Conservation (phyloP, 768 basidiomycete genomes). For the Collybia sordida region DNA sequence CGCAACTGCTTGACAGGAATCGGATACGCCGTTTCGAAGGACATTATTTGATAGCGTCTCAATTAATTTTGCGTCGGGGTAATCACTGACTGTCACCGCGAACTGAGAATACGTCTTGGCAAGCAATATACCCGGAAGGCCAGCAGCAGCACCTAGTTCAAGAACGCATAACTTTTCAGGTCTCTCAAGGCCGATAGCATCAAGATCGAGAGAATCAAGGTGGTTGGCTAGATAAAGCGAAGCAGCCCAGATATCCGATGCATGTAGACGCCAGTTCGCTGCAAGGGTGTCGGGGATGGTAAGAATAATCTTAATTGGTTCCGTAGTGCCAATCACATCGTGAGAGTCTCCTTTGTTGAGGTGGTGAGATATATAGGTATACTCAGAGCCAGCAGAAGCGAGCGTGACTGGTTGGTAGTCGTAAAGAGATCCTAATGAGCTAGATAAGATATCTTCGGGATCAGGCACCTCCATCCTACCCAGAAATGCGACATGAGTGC, state of each 20-base stretch:
- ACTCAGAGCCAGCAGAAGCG: slow-evolving; percentile 52
- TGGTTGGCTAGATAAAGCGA: slow-evolving; percentile 70
- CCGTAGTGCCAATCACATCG: slow-evolving; percentile 6
- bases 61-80: slow-evolving; percentile 66
- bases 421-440: slow-evolving; percentile 63
- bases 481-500: background rate
- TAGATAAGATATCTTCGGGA: slow-evolving; percentile 69
- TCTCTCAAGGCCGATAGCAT: background rate
- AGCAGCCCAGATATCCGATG: slow-evolving; percentile 74
- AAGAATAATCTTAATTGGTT: slow-evolving; percentile 36
- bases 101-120: slow-evolving; percentile 44
- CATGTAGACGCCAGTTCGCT: slow-evolving; percentile 75
- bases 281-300: slow-evolving; percentile 64
- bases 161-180: slow-evolving; percentile 37
- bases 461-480: slow-evolving; percentile 21
- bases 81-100: slow-evolving; percentile 61
- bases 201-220: slow-evolving; percentile 30
- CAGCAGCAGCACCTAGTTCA: slow-evolving; percentile 75
- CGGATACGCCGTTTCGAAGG: slow-evolving; percentile 43
- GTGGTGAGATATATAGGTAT: slow-evolving; percentile 38
- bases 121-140: slow-evolving; percentile 70
- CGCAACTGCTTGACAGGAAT: slow-evolving; percentile 51
- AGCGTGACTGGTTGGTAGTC: slow-evolving; percentile 60
- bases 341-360: slow-evolving; percentile 12
- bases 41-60: slow-evolving; percentile 59